Conservation (phyloP, 2,329 filamentous ascomycete genomes). For the Macrophomina tecta region DNA sequence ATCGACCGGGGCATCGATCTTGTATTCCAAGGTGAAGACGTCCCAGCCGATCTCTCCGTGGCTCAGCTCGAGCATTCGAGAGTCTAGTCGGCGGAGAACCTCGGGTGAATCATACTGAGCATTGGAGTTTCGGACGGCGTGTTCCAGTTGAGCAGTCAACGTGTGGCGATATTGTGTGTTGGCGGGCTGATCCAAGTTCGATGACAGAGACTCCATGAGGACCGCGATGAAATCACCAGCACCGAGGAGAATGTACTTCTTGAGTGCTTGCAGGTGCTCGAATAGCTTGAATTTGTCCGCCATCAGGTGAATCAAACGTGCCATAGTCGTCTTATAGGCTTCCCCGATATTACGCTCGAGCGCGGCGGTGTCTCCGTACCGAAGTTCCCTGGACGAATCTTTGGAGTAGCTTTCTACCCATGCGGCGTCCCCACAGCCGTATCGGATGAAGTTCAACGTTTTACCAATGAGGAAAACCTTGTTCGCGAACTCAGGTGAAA, state of each 20-base stretch:
- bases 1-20: slow-evolving; percentile 94
- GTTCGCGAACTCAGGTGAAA: slow-evolving; percentile 90
- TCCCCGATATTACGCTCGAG: slow-evolving; percentile 94
- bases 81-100: slow-evolving; percentile 87
- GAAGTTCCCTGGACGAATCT: slow-evolving; percentile 85
- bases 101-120: slow-evolving; percentile 94
- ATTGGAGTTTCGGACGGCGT: slow-evolving; percentile 95
- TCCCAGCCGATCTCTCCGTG: slow-evolving; percentile 99
- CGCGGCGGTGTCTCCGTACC: slow-evolving; percentile 90
- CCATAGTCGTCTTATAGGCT: slow-evolving; percentile 98
- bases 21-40: slow-evolving; percentile 98
- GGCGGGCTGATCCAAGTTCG: slow-evolving; percentile 92
- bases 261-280: slow-evolving; percentile 87
- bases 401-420: slow-evolving; percentile 98
- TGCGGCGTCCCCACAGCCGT: slow-evolving; percentile 88
- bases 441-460: slow-evolving; percentile 95
- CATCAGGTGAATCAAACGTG: slow-evolving; percentile 90
- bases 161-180: slow-evolving; percentile 96
- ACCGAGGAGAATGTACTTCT: slow-evolving; percentile 91
- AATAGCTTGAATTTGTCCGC: slow-evolving; percentile 93
- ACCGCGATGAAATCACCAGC: slow-evolving; percentile 97
- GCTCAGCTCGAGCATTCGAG: slow-evolving; percentile 96
- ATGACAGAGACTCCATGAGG: slow-evolving; percentile 93
- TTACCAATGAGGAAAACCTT: slow-evolving; percentile 98
- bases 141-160: slow-evolving; percentile 94